Evolutionary conservation across 805 yeast genomes (phyloP), one percentile per base, ranked within the genome.

Genomic region (Wickerhamiella galacta): DNA sequence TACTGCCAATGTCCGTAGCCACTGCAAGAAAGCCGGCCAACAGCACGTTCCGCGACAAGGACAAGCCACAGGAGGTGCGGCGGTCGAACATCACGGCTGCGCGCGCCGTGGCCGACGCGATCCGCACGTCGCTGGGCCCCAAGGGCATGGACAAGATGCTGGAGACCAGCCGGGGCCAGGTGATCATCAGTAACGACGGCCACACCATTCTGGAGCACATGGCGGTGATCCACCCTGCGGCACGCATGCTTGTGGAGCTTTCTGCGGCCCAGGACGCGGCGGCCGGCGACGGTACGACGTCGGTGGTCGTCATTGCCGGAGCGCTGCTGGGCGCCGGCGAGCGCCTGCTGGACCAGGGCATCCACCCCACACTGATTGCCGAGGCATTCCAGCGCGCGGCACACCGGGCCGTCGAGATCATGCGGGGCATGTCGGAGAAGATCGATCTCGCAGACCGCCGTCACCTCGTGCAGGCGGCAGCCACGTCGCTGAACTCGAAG

Each of bases 261-360:
- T 77, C 93, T 38, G 95, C 85, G 26, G 96, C 98, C 1, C 99
- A 90, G 59, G 99, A 90, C 48, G 78, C 85, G 24, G 99, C 85
- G 57, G 98, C 96, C n/a, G 99, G 99, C 35, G 99, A 90, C 54
- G 99, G 99, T 42, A 90, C 99, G 21, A 90, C 99, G 0, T 76
- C 95, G 2, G 98, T 90, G 20, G 98, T 92, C 19, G 87, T 90
- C 35, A 64, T 90, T 40, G 81, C 95, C 4, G 99, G 98, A 23
- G 87, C 95, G 4, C 59, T 90, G 31, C 63, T 90, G 35, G 93
- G 87, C 20, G 98, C 98, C 12, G 93, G 96, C 35, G 98, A 90
- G 47, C 75, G 76, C 53, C 64, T 90, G 38, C 67, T 90, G 47
- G 73, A 71, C 44, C 81, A 79, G 54, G 96, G 64, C 3, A 82